Evolutionary conservation across 2,329 filamentous ascomycete genomes (phyloP), one percentile per base, ranked within the genome.

Genomic region (Shiraia sp.): DNA sequence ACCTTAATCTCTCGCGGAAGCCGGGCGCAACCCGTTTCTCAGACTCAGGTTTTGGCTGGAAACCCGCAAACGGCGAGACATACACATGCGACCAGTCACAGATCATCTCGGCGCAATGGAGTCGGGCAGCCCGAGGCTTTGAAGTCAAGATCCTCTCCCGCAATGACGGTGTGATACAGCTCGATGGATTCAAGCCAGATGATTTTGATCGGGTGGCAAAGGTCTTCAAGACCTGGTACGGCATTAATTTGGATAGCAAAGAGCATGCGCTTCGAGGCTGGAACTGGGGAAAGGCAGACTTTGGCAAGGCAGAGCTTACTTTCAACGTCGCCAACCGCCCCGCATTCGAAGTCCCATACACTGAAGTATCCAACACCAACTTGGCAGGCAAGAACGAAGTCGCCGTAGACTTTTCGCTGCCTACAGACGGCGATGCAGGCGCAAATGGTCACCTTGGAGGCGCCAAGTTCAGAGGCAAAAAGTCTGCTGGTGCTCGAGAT

Each of bases 201-300:
- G 92, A 99, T 70, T 88, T 90, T 57, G 93, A 99, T 55, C 88
- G 93, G 40, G 76, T 96, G 10, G 81, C 78, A 73, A 96, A 96
- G 70, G 83, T 93, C 56, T 96, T 99, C 80, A 97, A 96, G 76
- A 88, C 92, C 64, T 97, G 92, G 89, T 99, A 97, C 74, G 93
- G 90, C 73, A 87, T 93, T 62, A 90, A 85, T 61, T 80, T 99
- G 45, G 91, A 97, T 69, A 88, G 83, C 69, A 90, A 89, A 71
- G 93, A 99, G 72, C 93, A 97, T 71, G 90, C 93, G 16, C 77
- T 99, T 45, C 85, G 93, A 57, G 93, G 93, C 42, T 99, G 93
- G 93, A 99, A 99, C 70, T 99, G 93, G 95, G 93, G 93, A 62
- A 99, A 97, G 74, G 89, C 90, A 52, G 93, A 99, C 63, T 96